Conservation (phyloP, 2,329 filamentous ascomycete genomes). For the Tolypocladium inflatum region DNA sequence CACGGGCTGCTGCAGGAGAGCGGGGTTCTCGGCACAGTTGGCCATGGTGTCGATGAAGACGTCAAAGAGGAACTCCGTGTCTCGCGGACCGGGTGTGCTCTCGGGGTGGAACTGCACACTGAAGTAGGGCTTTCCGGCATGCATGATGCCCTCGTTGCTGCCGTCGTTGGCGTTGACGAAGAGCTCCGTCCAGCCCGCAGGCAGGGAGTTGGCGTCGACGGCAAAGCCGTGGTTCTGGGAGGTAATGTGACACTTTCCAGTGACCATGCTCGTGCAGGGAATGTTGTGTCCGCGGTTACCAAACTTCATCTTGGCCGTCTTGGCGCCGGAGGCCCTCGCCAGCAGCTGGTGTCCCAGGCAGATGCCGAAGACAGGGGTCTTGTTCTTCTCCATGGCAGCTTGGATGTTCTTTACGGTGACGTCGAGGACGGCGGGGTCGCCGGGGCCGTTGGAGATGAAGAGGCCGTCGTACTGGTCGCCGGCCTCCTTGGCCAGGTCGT, state of each 20-base stretch:
- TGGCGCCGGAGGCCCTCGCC: constrained; percentile 76
- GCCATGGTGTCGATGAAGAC: constrained; percentile 85
- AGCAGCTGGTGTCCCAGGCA: constrained; percentile 92
- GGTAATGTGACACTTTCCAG: constrained; percentile 95
- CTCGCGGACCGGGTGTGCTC: constrained; percentile 86
- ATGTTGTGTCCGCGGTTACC: constrained; percentile 99
- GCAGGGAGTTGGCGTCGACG: constrained; percentile 70
- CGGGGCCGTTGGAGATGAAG: constrained; percentile 96
- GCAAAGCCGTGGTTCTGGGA: constrained; percentile 98
- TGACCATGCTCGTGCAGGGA: constrained; percentile 90
- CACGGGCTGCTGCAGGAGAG: constrained; percentile 63
- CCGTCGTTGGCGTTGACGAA: constrained; percentile 98
- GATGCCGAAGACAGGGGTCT: constrained; percentile 89
- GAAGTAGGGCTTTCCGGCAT: constrained; percentile 80
- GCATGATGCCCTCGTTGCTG: constrained; percentile 95
- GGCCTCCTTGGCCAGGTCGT: constrained; percentile 71
- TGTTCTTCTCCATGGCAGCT: constrained; percentile 65
- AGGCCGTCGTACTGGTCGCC: constrained; percentile 88
- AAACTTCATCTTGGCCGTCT: constrained; percentile 95
- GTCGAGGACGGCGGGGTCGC: constrained; percentile 81
- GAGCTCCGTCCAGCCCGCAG: constrained; percentile 78
- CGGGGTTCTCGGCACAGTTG: constrained; percentile 57
- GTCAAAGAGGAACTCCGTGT: constrained; percentile 95
- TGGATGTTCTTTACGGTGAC: constrained; percentile 72
- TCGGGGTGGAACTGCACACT: constrained; percentile 99